A percentile compares a stretch with the other conserved stretches of the same genome.
Conservation (phyloP, 192 early-diverging fungal genomes). For the Phlyctochytrium arcticum region DNA sequence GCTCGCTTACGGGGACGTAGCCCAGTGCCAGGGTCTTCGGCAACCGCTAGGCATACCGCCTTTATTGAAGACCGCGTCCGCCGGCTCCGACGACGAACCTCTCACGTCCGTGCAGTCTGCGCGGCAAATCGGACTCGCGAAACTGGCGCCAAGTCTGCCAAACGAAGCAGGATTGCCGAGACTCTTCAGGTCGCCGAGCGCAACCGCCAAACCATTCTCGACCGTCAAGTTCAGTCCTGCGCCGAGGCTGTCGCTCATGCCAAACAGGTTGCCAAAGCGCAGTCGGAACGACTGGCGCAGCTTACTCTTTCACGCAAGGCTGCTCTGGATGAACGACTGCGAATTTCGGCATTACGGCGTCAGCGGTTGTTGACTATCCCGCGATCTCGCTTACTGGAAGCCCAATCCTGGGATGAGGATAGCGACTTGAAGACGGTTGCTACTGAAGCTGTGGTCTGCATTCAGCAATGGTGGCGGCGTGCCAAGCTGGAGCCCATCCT, state of each 20-base stretch:
- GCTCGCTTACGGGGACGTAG: conserved; percentile 24
- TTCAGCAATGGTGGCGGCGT: conserved; percentile 38
- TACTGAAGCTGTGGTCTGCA: conserved; percentile 20
- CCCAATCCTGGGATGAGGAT: not conserved
- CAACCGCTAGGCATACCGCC: conserved; percentile 23
- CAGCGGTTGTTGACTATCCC: conserved; percentile 21
- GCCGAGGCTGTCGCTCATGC: conserved; percentile 36
- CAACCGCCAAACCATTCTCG: conserved; percentile 31
- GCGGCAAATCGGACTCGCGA: conserved; percentile 21
- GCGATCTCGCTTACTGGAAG: conserved; percentile 29
- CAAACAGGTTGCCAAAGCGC: conserved; percentile 33
- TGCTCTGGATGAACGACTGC: conserved; percentile 30
- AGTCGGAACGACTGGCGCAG: conserved; percentile 12
- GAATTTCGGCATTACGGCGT: conserved; percentile 11
- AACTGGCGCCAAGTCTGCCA: not conserved
- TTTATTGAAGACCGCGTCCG: conserved; percentile 41
- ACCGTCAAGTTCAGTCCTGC: conserved; percentile 22
- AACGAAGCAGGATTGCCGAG: conserved; percentile 17
- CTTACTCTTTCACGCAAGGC: conserved; percentile 15
- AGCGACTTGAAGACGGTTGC: not conserved
- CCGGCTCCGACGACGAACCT: conserved; percentile 27
- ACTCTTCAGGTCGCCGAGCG: conserved; percentile 28
- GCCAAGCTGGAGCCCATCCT: conserved; percentile 23
- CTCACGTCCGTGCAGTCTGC: conserved; percentile 31
- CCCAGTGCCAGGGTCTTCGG: conserved; percentile 2